These are phyloP conservation scores for Fusarium pseudonygamai DNA, from an alignment of 2,329 filamentous ascomycete genomes.

Conservation along the genomic window DNA sequence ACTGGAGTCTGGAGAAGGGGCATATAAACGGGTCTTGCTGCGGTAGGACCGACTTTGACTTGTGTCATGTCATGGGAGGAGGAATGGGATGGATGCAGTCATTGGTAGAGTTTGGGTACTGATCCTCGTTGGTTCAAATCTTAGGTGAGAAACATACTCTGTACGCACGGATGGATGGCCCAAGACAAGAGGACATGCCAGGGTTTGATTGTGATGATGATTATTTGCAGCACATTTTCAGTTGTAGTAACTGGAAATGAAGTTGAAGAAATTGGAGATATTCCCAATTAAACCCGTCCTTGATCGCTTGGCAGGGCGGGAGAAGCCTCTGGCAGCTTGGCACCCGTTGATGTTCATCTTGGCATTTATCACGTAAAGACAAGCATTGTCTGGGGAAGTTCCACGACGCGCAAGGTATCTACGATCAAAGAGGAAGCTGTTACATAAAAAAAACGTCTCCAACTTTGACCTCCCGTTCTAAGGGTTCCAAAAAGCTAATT, in stretches of 20 bases:
- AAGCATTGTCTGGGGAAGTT: not conserved
- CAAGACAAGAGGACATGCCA: not conserved
- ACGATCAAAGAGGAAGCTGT: not conserved
- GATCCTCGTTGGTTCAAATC: not conserved
- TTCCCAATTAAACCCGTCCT: slow-evolving; percentile 15
- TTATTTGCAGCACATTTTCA: not conserved
- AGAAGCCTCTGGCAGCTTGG: slow-evolving; percentile 15
- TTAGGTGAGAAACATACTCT: not conserved
- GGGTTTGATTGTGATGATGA: not conserved
- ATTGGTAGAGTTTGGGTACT: slow-evolving; percentile 1
- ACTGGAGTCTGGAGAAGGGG: not conserved
- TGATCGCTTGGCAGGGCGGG: slow-evolving; percentile 18
- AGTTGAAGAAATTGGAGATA: not conserved
- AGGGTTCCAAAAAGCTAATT: not conserved
- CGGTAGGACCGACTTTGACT: not conserved
- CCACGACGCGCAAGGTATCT: not conserved
- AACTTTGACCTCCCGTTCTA: not conserved
- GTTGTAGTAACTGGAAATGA: not conserved
- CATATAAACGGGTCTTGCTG: not conserved
- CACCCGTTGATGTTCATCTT: not conserved
- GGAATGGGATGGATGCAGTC: slow-evolving; percentile 12
- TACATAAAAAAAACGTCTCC: not conserved
- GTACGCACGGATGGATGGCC: not conserved
- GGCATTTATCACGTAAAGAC: not conserved
- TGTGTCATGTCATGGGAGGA: slow-evolving; percentile 1